Percentiles rank a stretch among this genome's conserved stretches.
phyloP scores from a whole-genome alignment of 768 basidiomycete genomes.

The Ramaria rubella region DNA sequence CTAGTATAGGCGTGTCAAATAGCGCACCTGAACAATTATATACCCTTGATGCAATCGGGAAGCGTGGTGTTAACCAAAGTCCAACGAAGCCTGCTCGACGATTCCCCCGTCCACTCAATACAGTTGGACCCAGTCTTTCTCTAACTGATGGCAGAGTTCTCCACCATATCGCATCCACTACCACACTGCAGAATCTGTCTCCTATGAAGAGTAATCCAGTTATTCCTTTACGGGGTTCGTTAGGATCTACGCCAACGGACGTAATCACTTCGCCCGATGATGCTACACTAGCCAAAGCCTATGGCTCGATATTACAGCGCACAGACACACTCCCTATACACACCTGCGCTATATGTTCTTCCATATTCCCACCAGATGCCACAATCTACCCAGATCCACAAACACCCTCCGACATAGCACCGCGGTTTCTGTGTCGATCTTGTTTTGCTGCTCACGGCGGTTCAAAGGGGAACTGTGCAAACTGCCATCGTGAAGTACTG shows the following conservation, averaged over 20 bases:
- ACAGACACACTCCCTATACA: conserved; percentile 66
- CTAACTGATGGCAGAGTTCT: conserved; percentile 33
- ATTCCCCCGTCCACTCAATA: conserved; percentile 40
- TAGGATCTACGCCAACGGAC: conserved; percentile 44
- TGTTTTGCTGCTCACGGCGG: conserved; percentile 72
- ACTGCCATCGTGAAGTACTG: conserved; percentile 65
- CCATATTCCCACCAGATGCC: conserved; percentile 68
- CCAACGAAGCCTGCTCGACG: conserved; percentile 1
- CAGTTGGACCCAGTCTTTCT: conserved; percentile 38
- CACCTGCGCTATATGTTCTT: conserved; percentile 58
- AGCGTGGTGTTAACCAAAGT: conserved; percentile 14
- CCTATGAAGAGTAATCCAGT: conserved; percentile 40
- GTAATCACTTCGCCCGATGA: conserved; percentile 53
- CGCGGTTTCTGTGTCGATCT: conserved; percentile 62
- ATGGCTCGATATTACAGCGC: conserved; percentile 77
- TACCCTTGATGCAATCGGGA: neutral
- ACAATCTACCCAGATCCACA: conserved; percentile 78
- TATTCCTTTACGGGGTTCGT: conserved; percentile 21
- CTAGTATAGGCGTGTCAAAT: conserved; percentile 10
- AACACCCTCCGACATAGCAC: conserved; percentile 22
- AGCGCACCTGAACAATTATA: conserved; percentile 10
- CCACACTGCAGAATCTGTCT: conserved; percentile 48
- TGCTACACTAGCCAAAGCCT: conserved; percentile 70
- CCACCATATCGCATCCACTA: conserved; percentile 50
- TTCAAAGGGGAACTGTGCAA: conserved; percentile 65